A percentile compares a stretch with the other conserved stretches of the same genome.
These are phyloP conservation scores for Triticum turgidum DNA, from an alignment of 176 grass and related monocot species.

Conservation along the genomic window DNA sequence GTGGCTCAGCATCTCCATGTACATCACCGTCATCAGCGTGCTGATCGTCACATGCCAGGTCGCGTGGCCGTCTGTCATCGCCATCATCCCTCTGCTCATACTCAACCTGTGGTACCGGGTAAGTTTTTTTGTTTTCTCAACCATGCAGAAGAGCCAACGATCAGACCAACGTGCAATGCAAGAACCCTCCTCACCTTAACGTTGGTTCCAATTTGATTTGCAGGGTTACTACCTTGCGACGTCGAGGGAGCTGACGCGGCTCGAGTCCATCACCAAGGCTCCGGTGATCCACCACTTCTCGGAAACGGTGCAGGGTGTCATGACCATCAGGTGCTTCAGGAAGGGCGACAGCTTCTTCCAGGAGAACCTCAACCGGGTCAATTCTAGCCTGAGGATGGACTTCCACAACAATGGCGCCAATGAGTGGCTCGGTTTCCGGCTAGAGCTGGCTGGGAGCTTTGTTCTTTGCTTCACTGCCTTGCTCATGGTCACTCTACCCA, in stretches of 20 bases:
- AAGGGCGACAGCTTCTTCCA: conserved; percentile 64
- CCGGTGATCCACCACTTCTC: conserved; percentile 99
- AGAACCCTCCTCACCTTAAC: neutral
- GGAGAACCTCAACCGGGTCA: conserved; percentile 80
- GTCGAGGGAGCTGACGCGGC: conserved; percentile 89
- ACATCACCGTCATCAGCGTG: conserved; percentile 75
- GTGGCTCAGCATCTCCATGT: conserved; percentile 73
- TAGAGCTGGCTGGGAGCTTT: conserved; percentile 80
- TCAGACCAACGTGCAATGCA: neutral
- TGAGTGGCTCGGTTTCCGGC: conserved; percentile 89
- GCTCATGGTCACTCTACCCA: conserved; percentile 87
- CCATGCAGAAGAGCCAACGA: too few relatives aligned
- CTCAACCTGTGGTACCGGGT: conserved; percentile 98
- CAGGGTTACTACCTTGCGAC: conserved; percentile 84
- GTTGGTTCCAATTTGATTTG: neutral
- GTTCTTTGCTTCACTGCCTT: conserved; percentile 85
- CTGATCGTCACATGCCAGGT: conserved; percentile 78
- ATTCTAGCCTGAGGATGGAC: conserved; percentile 94
- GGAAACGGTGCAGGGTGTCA: conserved; percentile 90
- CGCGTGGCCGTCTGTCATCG: conserved; percentile 80
- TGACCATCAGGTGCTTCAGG: conserved; percentile 87
- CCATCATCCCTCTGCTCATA: conserved; percentile 63
- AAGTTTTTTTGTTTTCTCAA: neutral
- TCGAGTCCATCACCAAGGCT: conserved; percentile 95
- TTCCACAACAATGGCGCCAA: conserved; percentile 98